Percentiles rank a stretch among this genome's conserved stretches.
Conservation (phyloP, 2,329 filamentous ascomycete genomes). For the Neurospora crassa region DNA sequence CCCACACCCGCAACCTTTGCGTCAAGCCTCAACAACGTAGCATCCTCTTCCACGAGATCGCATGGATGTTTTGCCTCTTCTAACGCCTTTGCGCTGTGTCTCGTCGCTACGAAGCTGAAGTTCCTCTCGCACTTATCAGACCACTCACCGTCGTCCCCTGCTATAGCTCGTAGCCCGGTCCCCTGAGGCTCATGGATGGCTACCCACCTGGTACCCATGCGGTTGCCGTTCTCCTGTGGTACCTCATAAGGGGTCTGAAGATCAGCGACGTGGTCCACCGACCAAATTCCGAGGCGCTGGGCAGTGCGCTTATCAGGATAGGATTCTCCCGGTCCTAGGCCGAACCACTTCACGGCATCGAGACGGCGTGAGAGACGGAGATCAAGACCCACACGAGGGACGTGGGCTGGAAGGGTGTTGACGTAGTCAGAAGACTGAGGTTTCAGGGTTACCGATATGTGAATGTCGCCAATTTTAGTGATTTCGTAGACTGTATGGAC, state of each 20-base stretch:
- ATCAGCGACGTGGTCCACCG: conserved; percentile 29
- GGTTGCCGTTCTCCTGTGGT: conserved; percentile 59
- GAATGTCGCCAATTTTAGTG: conserved; percentile 31
- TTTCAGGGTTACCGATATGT: conserved; percentile 33
- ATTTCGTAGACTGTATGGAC: conserved; percentile 43
- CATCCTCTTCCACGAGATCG: conserved; percentile 45
- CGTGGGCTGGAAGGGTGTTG: conserved; percentile 30
- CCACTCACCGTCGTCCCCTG: conserved; percentile 22
- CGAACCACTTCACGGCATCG: conserved; percentile 46
- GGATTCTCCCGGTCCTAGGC: conserved; percentile 52
- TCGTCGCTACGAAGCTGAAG: conserved; percentile 47
- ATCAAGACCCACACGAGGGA: conserved; percentile 54
- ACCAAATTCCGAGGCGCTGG: conserved; percentile 43
- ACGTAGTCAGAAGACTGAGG: conserved; percentile 33
- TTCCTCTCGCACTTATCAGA: conserved; percentile 23
- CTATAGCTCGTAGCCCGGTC: conserved; percentile 21
- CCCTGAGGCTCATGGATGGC: conserved; percentile 18
- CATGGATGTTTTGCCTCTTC: conserved; percentile 53
- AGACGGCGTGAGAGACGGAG: conserved; percentile 39
- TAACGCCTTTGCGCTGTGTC: conserved; percentile 42
- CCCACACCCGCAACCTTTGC: conserved; percentile 39
- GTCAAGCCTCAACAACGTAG: conserved; percentile 33
- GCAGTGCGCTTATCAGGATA: conserved; percentile 52
- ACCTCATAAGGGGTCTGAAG: conserved; percentile 54
- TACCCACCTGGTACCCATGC: conserved; percentile 51